Conservation (phyloP, 116 monocot species). For the Iris pallida region DNA sequence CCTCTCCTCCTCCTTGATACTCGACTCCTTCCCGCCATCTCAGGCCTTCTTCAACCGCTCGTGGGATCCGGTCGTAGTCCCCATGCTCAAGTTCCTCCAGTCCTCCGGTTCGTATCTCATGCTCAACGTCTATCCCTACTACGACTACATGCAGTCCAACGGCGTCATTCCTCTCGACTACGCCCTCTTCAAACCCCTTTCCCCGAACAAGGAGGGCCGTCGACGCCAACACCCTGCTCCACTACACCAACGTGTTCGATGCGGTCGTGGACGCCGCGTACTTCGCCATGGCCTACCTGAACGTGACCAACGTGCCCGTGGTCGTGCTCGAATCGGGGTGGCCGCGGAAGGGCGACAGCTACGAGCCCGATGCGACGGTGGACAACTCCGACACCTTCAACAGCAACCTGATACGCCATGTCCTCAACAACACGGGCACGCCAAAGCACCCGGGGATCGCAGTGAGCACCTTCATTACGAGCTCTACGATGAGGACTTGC, state of each 20-base stretch:
- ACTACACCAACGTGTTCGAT: slow-evolving; percentile 98
- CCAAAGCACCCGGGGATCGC: slow-evolving; percentile 84
- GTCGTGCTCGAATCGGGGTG: slow-evolving; percentile 92
- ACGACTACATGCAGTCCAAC: slow-evolving; percentile 91
- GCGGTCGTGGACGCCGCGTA: slow-evolving; percentile 89
- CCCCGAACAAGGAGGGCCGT: slow-evolving; percentile 95
- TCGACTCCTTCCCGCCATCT: slow-evolving; percentile 94
- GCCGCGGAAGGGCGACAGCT: slow-evolving; percentile 82
- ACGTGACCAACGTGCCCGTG: slow-evolving; percentile 80
- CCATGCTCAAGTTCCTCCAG: slow-evolving; percentile 86
- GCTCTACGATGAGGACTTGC: slow-evolving; percentile 85
- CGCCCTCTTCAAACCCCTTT: slow-evolving; percentile 85
- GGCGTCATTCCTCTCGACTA: slow-evolving; percentile 89
- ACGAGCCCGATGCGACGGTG: slow-evolving; percentile 76
- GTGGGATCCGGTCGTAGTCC: slow-evolving; percentile 57
- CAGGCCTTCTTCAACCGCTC: slow-evolving; percentile 98
- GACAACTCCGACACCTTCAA: slow-evolving; percentile 94
- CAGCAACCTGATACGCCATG: slow-evolving; percentile 84
- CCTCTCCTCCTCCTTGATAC: slow-evolving; percentile 82
- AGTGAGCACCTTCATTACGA: slow-evolving; percentile 85
- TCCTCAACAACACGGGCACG: slow-evolving; percentile 80
- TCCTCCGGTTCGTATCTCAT: slow-evolving; percentile 65
- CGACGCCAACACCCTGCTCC: slow-evolving; percentile 89
- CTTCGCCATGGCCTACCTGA: slow-evolving; percentile 91
- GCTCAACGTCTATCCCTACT: slow-evolving; percentile 98